Evolutionary conservation across 1,284 basidiomycete genomes (phyloP).

Genomic region (Gastroboletus turbinatus): DNA sequence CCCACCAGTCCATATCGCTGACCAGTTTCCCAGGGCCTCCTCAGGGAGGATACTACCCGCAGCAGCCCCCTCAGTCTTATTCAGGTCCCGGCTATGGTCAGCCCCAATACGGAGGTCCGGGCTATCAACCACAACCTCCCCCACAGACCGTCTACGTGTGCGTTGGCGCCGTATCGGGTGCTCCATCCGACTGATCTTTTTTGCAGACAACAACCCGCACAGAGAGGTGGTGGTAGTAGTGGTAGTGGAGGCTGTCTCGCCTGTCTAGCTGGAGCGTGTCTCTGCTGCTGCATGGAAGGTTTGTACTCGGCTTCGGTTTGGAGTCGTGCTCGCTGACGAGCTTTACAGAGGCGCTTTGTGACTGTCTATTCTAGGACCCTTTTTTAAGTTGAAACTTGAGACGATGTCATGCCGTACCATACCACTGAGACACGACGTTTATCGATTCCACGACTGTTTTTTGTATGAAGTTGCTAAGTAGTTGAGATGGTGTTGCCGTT

Average conservation of each 20-base stretch:
- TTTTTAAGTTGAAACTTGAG: slow-evolving; percentile 2
- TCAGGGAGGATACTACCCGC: slow-evolving; percentile 77
- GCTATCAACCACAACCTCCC: slow-evolving; percentile 64
- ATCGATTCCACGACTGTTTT: slow-evolving; percentile 16
- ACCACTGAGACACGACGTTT: slow-evolving; percentile 16
- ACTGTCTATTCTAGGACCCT: slow-evolving; percentile 58
- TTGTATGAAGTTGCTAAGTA: slow-evolving; percentile 20
- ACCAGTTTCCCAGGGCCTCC: slow-evolving; percentile 45
- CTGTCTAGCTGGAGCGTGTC: slow-evolving; percentile 67
- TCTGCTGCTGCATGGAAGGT: slow-evolving; percentile 82
- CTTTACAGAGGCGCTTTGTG: slow-evolving; percentile 62
- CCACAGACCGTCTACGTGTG: slow-evolving; percentile 79
- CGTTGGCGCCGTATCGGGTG: neutral
- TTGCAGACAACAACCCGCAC: slow-evolving; percentile 52
- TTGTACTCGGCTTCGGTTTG: slow-evolving; percentile 24
- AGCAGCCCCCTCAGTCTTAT: slow-evolving; percentile 72
- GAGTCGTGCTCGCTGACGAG: slow-evolving; percentile 7
- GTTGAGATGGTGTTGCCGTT: slow-evolving; percentile 6
- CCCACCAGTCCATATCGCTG: neutral
- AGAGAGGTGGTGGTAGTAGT: slow-evolving; percentile 44
- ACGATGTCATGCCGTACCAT: slow-evolving; percentile 14
- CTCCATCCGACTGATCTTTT: slow-evolving; percentile 12
- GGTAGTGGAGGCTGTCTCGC: slow-evolving; percentile 54
- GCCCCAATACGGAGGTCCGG: slow-evolving; percentile 30
- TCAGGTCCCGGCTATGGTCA: slow-evolving; percentile 41